Evolutionary conservation across 2,329 filamentous ascomycete species (phyloP).

Genomic region (Clonostachys rhizophaga): DNA sequence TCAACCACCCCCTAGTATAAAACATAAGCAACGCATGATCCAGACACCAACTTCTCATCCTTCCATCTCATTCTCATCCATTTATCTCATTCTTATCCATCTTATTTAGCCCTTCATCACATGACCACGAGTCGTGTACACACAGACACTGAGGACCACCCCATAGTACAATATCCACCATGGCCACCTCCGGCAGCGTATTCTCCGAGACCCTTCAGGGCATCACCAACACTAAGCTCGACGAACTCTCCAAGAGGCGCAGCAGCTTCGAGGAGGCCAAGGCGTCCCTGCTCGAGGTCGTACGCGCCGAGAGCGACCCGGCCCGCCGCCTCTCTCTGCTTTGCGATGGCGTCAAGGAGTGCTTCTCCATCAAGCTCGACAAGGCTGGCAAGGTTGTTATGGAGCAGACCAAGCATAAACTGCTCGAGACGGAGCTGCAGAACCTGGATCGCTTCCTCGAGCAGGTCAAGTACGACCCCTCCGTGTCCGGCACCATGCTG

Average conservation of each 20-base stretch:
- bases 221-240: slow-evolving; percentile 37
- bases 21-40: no score
- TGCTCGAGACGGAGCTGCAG: slow-evolving; percentile 23
- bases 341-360: slow-evolving; percentile 25
- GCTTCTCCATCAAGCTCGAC: slow-evolving; percentile 22
- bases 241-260: slow-evolving; percentile 34
- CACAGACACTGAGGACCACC: no score
- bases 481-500: slow-evolving; percentile 25
- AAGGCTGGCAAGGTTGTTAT: slow-evolving; percentile 14
- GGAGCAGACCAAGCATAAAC: slow-evolving; percentile 12
- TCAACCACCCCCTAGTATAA: no score
- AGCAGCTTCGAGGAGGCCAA: slow-evolving; percentile 27
- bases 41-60: no score
- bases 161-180: slow-evolving; percentile 5
- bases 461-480: slow-evolving; percentile 33
- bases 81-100: no score
- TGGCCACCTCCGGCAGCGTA: slow-evolving; percentile 23
- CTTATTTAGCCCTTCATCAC: no score
- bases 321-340: slow-evolving; percentile 22
- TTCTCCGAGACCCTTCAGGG: slow-evolving; percentile 35
- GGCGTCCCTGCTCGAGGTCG: slow-evolving; percentile 15
- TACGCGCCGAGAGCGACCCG: slow-evolving; percentile 14
- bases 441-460: slow-evolving; percentile 32
- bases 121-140: no score
- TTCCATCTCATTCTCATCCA: no score